phyloP scores from a whole-genome alignment of 495 filamentous ascomycete genomes.

The Penicillium bialowiezense region DNA sequence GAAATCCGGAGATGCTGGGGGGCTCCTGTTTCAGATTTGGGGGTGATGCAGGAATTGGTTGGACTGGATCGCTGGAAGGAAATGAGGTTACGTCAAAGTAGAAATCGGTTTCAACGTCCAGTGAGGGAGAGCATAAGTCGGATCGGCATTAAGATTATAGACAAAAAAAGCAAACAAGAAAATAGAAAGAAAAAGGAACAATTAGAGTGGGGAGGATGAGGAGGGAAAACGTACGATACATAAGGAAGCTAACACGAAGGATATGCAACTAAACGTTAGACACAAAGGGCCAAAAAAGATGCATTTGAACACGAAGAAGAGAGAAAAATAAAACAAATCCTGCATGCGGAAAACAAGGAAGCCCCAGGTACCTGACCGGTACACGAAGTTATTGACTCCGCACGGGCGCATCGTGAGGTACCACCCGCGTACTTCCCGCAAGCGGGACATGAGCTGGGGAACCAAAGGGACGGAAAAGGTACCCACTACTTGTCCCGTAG shows the following conservation, averaged over 20 bases:
- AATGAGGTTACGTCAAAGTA: conserved; percentile 13
- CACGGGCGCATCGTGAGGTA: background rate
- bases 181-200: background rate
- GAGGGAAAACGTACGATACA: conserved; percentile 7
- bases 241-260: background rate
- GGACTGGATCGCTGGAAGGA: conserved; percentile 14
- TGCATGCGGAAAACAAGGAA: conserved; percentile 9
- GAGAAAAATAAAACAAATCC: background rate
- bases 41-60: conserved; percentile 17
- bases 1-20: conserved; percentile 24
- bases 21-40: conserved; percentile 27
- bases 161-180: conserved; percentile 4
- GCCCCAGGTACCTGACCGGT: background rate
- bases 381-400: background rate
- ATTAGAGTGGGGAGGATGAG: background rate
- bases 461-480: background rate
- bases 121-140: background rate
- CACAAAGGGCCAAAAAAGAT: conserved; percentile 1
- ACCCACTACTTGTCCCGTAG: background rate
- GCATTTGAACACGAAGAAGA: background rate
- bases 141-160: conserved; percentile 13
- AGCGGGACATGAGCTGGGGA: background rate
- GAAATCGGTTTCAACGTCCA: conserved; percentile 3
- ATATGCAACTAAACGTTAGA: conserved; percentile 8
- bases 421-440: background rate